These are phyloP conservation scores for Pontederia paniculata DNA, from an alignment of 176 grass and related monocot genomes.

Conservation along the genomic window DNA sequence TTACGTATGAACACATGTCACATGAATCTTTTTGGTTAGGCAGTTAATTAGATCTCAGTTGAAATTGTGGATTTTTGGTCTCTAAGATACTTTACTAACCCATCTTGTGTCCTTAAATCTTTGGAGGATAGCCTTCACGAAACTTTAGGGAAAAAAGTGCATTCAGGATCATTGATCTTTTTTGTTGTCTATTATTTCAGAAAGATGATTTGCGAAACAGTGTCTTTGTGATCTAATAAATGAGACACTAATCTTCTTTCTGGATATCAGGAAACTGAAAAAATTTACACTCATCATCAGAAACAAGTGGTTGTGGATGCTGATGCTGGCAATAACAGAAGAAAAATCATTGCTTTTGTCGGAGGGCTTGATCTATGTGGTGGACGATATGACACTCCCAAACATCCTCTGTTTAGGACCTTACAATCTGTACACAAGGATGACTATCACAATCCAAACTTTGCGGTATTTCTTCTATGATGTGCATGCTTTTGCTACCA, in stretches of 20 bases:
- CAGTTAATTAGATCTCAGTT: too few relatives aligned
- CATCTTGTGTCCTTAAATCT: too few relatives aligned
- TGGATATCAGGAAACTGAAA: slow-evolving; percentile 75
- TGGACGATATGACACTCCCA: slow-evolving; percentile 77
- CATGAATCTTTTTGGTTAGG: too few relatives aligned
- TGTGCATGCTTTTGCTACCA: slow-evolving; percentile 10
- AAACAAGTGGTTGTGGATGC: slow-evolving; percentile 91
- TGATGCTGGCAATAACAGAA: slow-evolving; percentile 60
- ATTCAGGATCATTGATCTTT: too few relatives aligned
- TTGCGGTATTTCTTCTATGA: slow-evolving; percentile 36
- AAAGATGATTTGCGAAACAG: too few relatives aligned
- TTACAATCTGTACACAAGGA: slow-evolving; percentile 76
- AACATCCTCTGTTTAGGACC: slow-evolving; percentile 66
- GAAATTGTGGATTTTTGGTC: too few relatives aligned
- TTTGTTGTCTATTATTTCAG: too few relatives aligned
- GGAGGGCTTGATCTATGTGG: slow-evolving; percentile 97
- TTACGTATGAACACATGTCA: too few relatives aligned
- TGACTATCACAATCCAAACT: slow-evolving; percentile 95
- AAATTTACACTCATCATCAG: slow-evolving; percentile 97
- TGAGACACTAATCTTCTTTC: background rate
- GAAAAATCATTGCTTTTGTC: slow-evolving; percentile 93
- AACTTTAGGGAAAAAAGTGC: too few relatives aligned
- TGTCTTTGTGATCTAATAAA: too few relatives aligned
- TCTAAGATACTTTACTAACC: too few relatives aligned
- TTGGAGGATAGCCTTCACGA: too few relatives aligned